Percentiles rank a stretch among this genome's conserved stretches.
Evolutionary conservation across 495 filamentous ascomycete species (phyloP).

Genomic region (Penicillium ucsense): DNA sequence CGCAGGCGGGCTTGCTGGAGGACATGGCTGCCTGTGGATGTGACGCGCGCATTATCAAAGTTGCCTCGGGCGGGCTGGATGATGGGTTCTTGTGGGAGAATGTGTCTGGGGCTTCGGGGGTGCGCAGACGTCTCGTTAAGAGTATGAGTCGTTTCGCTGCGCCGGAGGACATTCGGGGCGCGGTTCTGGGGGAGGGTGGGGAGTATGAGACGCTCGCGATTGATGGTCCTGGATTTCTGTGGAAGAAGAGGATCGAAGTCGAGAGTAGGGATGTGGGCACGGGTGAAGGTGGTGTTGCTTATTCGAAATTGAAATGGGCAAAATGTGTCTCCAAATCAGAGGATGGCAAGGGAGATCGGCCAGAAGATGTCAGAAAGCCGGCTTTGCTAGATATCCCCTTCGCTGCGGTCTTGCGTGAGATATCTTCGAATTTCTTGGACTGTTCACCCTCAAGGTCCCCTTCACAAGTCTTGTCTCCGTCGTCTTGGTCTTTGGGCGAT

Average conservation of each 20-base stretch:
- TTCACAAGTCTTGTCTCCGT: not conserved
- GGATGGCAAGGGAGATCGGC: slow-evolving; percentile 25
- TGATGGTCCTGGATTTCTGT: slow-evolving; percentile 63
- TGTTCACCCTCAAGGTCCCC: not conserved
- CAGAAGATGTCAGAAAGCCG: slow-evolving; percentile 29
- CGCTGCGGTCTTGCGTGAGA: slow-evolving; percentile 15
- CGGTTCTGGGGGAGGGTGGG: slow-evolving; percentile 82
- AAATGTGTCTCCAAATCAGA: slow-evolving; percentile 43
- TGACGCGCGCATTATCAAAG: slow-evolving; percentile 85
- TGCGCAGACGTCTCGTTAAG: slow-evolving; percentile 45
- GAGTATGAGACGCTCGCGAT: slow-evolving; percentile 94
- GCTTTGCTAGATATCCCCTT: slow-evolving; percentile 38
- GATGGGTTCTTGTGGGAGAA: slow-evolving; percentile 75
- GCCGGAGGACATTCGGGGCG: slow-evolving; percentile 46
- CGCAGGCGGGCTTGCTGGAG: slow-evolving; percentile 47
- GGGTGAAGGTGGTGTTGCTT: slow-evolving; percentile 65
- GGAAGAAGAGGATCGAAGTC: slow-evolving; percentile 61
- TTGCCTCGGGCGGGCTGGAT: slow-evolving; percentile 82
- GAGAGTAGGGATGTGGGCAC: slow-evolving; percentile 42
- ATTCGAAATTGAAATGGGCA: slow-evolving; percentile 49
- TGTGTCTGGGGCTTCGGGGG: slow-evolving; percentile 39
- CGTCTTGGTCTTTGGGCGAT: slow-evolving; percentile 8
- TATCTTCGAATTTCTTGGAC: not conserved
- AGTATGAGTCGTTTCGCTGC: slow-evolving; percentile 58
- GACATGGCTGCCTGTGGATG: slow-evolving; percentile 73